Evolutionary conservation across 2,329 filamentous ascomycete genomes (phyloP).

Genomic region (Fusarium virguliforme): DNA sequence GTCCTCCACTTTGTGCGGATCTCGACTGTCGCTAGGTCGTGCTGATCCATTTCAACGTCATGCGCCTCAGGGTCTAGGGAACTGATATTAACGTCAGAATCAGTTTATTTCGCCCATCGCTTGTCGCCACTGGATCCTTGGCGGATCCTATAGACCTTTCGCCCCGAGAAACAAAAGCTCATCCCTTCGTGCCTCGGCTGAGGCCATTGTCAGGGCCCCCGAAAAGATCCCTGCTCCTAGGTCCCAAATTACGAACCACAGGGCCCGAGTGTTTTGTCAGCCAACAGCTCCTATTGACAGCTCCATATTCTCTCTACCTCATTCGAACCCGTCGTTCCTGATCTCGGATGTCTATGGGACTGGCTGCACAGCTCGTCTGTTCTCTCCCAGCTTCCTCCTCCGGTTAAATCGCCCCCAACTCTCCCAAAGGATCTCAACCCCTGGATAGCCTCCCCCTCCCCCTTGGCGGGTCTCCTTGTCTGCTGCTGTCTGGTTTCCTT

Average conservation of each 20-base stretch:
- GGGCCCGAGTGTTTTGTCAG: constrained; percentile 9
- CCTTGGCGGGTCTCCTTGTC: not conserved
- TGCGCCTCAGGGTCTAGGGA: not conserved
- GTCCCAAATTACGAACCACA: not conserved
- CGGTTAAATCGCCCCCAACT: not conserved
- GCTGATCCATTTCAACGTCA: constrained; percentile 9
- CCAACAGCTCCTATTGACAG: constrained; percentile 1
- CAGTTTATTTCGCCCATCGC: not conserved
- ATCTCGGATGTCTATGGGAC: not conserved
- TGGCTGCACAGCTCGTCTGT: not conserved
- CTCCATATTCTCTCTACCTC: not conserved
- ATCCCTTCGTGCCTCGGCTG: not conserved
- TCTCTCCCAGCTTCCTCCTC: constrained; percentile 3
- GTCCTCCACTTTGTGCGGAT: constrained; percentile 2
- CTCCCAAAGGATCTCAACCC: constrained; percentile 1
- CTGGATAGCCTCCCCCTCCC: constrained; percentile 1
- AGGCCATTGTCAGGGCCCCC: not conserved
- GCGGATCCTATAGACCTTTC: not conserved
- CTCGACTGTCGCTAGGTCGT: not conserved
- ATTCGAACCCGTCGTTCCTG: not conserved
- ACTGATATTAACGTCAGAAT: not conserved
- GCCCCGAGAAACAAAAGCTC: not conserved
- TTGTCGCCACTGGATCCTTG: not conserved
- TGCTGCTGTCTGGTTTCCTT: constrained; percentile 5
- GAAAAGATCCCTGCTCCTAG: not conserved